These are phyloP conservation scores for Solanum chmielewskii DNA, from an alignment of 257 asterid genomes.

Conservation along the genomic window DNA sequence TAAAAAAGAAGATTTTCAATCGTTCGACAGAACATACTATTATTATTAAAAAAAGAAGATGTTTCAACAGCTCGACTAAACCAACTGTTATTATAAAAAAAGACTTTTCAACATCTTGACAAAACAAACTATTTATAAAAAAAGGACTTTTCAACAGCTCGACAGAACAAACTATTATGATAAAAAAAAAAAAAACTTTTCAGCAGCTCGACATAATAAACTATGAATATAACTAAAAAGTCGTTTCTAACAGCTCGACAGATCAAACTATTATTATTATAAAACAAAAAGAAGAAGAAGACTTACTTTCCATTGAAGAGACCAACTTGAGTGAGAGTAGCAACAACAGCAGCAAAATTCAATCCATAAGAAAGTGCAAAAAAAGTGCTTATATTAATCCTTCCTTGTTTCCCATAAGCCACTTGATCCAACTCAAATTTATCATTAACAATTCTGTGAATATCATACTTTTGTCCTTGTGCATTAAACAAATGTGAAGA, in stretches of 20 bases:
- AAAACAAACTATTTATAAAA: no score
- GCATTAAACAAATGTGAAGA: not conserved
- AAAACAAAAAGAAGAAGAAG: not conserved
- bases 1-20: no score
- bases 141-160: no score
- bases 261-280: no score
- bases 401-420: not conserved
- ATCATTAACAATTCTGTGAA: not conserved
- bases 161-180: no score
- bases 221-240: no score
- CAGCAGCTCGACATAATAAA: accelerated
- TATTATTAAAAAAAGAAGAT: not conserved
- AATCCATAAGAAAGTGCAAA: not conserved
- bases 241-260: no score
- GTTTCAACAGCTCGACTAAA: no score
- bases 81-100: no score
- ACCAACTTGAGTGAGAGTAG: not conserved
- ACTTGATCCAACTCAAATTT: not conserved
- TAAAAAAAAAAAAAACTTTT: no score
- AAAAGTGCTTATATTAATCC: not conserved
- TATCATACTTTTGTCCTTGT: not conserved
- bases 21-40: no score
- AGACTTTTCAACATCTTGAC: not conserved
- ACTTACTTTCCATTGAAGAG: not conserved
- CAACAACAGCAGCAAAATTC: not conserved